Evolutionary conservation across 352 stramenopile genomes (phyloP).

Genomic region (Blastocystis sp.): DNA sequence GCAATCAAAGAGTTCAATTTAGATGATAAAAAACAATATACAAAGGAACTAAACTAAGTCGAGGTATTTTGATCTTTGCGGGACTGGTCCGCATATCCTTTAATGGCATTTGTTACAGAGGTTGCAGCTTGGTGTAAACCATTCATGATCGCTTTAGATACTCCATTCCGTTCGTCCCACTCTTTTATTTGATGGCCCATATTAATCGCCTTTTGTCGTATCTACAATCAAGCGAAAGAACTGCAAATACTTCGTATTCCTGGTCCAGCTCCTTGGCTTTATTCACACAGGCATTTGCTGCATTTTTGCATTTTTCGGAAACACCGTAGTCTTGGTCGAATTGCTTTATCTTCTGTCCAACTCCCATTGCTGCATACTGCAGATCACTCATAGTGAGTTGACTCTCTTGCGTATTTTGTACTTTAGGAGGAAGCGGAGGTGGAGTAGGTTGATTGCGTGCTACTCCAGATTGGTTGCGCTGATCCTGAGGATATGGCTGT

Average conservation of each 20-base stretch:
- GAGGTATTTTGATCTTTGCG: neutral
- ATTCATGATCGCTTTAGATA: constrained; percentile 1
- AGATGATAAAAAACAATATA: neutral
- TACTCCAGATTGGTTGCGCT: neutral
- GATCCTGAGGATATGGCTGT: neutral
- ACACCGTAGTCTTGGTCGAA: constrained; percentile 7
- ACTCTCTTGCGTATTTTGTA: neutral
- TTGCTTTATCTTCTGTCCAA: neutral
- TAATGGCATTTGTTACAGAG: neutral
- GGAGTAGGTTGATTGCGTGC: neutral
- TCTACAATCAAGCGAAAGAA: neutral
- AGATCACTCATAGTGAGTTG: constrained; percentile 6
- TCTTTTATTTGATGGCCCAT: constrained; percentile 25
- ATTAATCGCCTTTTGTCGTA: constrained; percentile 4
- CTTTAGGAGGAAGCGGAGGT: neutral
- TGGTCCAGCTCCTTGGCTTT: constrained; percentile 12
- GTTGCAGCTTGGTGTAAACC: neutral
- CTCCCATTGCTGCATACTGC: neutral
- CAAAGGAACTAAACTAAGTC: neutral
- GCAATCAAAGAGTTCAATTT: neutral
- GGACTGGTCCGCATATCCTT: neutral
- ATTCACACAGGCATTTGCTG: neutral
- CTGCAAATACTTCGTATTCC: neutral
- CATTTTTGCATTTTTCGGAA: neutral
- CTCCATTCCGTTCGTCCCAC: constrained; percentile 30